phyloP scores from a whole-genome alignment of 2,329 filamentous ascomycete species.

The Aspergillus vadensis region DNA sequence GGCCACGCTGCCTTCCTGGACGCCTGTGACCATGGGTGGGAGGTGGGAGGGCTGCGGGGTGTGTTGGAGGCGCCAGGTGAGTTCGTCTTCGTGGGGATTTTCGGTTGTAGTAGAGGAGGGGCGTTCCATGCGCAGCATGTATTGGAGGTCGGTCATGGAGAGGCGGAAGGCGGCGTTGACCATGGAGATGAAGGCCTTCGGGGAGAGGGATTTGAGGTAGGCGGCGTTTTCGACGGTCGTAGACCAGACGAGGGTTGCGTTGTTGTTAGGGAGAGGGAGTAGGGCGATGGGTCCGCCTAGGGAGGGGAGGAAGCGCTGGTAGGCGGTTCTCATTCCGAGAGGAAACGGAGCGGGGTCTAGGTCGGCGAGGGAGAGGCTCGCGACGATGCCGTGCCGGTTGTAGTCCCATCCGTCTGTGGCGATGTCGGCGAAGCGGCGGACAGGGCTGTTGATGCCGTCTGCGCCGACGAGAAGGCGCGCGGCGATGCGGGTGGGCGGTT shows the following conservation, averaged over 20 bases:
- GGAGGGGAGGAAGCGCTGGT: conserved; percentile 91
- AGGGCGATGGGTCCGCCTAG: conserved; percentile 78
- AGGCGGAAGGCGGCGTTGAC: conserved; percentile 94
- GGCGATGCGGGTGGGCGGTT: conserved; percentile 59
- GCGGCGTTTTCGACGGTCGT: conserved; percentile 80
- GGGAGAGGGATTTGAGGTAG: conserved; percentile 72
- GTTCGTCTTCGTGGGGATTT: conserved; percentile 67
- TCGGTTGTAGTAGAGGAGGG: conserved; percentile 23
- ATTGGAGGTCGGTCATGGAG: conserved; percentile 74
- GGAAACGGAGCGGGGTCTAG: conserved; percentile 33
- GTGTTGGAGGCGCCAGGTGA: conserved; percentile 79
- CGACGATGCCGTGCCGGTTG: conserved; percentile 83
- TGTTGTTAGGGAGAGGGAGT: conserved; percentile 81
- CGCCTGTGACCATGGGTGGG: conserved; percentile 66
- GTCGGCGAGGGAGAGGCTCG: conserved; percentile 72
- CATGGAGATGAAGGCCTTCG: conserved; percentile 76
- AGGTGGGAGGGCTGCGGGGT: conserved; percentile 59
- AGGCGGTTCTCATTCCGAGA: conserved; percentile 69
- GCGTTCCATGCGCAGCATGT: conserved; percentile 70
- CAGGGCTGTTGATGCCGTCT: conserved; percentile 92
- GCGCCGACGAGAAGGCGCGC: conserved; percentile 88
- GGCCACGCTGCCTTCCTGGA: conserved; percentile 79
- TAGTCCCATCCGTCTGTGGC: conserved; percentile 91
- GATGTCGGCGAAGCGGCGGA: conserved; percentile 86
- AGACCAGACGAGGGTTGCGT: conserved; percentile 90